Evolutionary conservation across 2,329 filamentous ascomycete genomes (phyloP).

Genomic region (Hypoxylon sp.): DNA sequence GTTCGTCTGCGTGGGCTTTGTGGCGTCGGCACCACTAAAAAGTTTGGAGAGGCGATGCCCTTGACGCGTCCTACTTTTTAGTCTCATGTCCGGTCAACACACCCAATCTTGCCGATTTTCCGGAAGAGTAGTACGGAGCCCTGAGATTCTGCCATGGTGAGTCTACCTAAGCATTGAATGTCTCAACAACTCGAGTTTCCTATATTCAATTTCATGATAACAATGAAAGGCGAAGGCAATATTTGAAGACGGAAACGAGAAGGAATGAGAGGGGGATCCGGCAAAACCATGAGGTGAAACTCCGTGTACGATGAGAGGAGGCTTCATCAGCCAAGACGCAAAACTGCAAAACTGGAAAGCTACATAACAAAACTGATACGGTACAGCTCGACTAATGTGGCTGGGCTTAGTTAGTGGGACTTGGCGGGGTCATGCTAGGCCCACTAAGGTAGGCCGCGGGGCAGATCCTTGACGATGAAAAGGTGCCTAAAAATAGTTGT

Average conservation of each 20-base stretch:
- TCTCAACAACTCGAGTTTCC: background rate
- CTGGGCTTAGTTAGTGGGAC: conserved; percentile 28
- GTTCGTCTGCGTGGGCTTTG: conserved; percentile 34
- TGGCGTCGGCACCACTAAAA: conserved; percentile 33
- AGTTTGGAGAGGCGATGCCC: conserved; percentile 35
- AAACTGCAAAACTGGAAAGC: background rate
- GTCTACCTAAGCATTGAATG: background rate
- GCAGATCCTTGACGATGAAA: conserved; percentile 24
- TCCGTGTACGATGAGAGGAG: background rate
- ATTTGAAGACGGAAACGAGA: conserved; percentile 31
- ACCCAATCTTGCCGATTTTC: conserved; percentile 16
- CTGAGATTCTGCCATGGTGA: conserved; percentile 1
- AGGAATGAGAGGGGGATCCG: conserved; percentile 34
- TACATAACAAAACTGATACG: background rate
- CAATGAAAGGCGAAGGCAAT: conserved; percentile 8
- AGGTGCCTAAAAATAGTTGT: conserved; percentile 44
- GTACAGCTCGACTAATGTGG: conserved; percentile 28
- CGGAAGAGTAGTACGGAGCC: background rate
- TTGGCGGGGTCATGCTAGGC: conserved; percentile 29
- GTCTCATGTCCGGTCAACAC: conserved; percentile 10
- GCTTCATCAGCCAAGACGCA: background rate
- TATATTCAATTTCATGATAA: conserved; percentile 1
- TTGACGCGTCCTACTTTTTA: conserved; percentile 34
- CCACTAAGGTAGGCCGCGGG: conserved; percentile 31
- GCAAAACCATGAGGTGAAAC: conserved; percentile 15